phyloP scores from a whole-genome alignment of 2,329 filamentous ascomycete species.

The Epichloe amarillans region DNA sequence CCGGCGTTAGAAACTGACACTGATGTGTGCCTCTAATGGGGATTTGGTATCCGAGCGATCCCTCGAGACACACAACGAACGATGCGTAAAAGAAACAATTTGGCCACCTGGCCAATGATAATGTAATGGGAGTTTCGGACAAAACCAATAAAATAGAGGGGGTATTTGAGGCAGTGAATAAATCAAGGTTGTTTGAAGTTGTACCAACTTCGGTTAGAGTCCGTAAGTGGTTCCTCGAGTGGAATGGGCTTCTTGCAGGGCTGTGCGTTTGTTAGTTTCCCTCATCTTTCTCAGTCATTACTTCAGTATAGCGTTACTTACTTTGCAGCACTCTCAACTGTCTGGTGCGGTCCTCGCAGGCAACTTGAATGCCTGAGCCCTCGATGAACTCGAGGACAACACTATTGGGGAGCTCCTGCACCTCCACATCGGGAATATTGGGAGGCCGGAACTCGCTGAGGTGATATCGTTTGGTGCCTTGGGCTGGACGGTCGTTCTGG shows the following conservation, averaged over 20 bases:
- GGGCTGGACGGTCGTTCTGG: conserved; percentile 33
- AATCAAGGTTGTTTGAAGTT: not conserved
- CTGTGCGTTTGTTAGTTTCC: conserved; percentile 10
- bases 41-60: not conserved
- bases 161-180: not conserved
- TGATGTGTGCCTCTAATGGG: not conserved
- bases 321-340: conserved; percentile 41
- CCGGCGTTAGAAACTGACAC: not conserved
- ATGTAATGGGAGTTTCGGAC: not conserved
- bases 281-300: not conserved
- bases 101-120: not conserved
- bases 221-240: conserved; percentile 19
- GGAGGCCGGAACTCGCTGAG: conserved; percentile 71
- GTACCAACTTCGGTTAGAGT: conserved; percentile 10
- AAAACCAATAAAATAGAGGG: not conserved
- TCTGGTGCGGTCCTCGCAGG: conserved; percentile 47
- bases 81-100: not conserved
- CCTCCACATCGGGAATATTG: conserved; percentile 75
- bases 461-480: conserved; percentile 62
- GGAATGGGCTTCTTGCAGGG: conserved; percentile 23
- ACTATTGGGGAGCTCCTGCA: conserved; percentile 87
- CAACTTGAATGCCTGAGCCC: conserved; percentile 48
- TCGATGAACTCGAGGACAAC: conserved; percentile 48
- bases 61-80: not conserved
- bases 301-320: conserved; percentile 22